Base-by-base conservation (phyloP, 1,139 yeast species). In the Magnusiomyces tetraspermus region DNA sequence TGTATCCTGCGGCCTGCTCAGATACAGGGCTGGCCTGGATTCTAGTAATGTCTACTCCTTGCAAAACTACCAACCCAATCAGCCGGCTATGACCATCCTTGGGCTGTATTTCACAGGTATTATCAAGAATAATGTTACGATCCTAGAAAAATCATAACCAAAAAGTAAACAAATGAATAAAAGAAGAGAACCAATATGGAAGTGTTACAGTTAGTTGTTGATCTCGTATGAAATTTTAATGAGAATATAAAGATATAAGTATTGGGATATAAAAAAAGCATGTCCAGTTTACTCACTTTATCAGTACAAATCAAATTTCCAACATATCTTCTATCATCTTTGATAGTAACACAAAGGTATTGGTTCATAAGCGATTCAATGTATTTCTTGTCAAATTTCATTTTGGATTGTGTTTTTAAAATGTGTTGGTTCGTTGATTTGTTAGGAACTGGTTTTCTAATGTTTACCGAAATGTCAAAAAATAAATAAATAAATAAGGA, bases 241-340 rank as follows among this genome's bases (percentile, higher is more conserved):
- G 33, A 23, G 10, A 6, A 17, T n/a, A n/a, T n/a, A n/a, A n/a
- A n/a, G n/a, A n/a, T n/a, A n/a, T n/a, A n/a, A n/a, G n/a, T n/a
- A n/a, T n/a, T n/a, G n/a, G n/a, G n/a, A n/a, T n/a, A n/a, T n/a
- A n/a, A n/a, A n/a, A n/a, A n/a, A n/a, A n/a, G n/a, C n/a, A n/a
- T n/a, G n/a, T n/a, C n/a, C n/a, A n/a, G n/a, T n/a, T n/a, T 5
- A 44, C 47, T 44, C 28, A 28, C 47, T 37, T 44, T 44, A 24
- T 44, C 47, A 15, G 47, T 44, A 21, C 47, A 44, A n/a, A 44
- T 17, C 15, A 44, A n/a, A n/a, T 24, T 17, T 17, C 47, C 47
- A n/a, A 44, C 13, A 44, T 28, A 44, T 30, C 17, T 15, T 13
- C 47, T 21, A 3, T 30, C 37, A 44, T 44, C 47, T 28, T 26